phyloP scores from a whole-genome alignment of 2,329 filamentous ascomycete species.

The Cercospora beticola region DNA sequence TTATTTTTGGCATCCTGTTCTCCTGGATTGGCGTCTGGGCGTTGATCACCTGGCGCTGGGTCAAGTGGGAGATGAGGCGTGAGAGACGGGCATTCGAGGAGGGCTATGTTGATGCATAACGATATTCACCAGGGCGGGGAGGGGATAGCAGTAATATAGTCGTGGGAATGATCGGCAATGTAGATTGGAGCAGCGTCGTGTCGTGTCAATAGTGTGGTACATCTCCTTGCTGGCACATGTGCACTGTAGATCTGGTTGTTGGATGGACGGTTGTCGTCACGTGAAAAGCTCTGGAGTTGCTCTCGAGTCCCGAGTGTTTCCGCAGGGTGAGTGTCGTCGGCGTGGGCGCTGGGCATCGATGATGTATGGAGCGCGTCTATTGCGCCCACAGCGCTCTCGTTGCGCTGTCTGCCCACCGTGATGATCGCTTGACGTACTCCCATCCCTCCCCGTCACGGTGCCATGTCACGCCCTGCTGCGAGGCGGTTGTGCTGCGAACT shows the following conservation, averaged over 20 bases:
- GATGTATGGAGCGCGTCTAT: neutral
- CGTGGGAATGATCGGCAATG: neutral
- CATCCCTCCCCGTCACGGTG: neutral
- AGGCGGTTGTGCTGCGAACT: neutral
- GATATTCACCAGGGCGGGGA: neutral
- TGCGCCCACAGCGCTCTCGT: neutral
- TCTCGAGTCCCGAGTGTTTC: neutral
- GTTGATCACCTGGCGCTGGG: slow-evolving; percentile 24
- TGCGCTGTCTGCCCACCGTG: neutral
- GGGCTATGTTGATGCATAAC: slow-evolving; percentile 25
- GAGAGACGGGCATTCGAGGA: slow-evolving; percentile 34
- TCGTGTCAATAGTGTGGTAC: neutral
- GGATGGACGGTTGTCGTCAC: neutral
- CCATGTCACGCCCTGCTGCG: neutral
- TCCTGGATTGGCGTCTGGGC: slow-evolving; percentile 35
- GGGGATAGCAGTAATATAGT: neutral
- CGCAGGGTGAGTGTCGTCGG: neutral
- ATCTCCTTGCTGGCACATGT: neutral
- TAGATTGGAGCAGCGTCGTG: neutral
- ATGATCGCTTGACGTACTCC: neutral
- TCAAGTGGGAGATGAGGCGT: slow-evolving; percentile 34
- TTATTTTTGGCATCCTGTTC: slow-evolving; percentile 34
- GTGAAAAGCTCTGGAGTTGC: neutral
- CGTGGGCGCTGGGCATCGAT: neutral
- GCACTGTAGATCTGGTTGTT: neutral